phyloP scores from a whole-genome alignment of 2,329 filamentous ascomycete genomes.

The Phialocephala subalpina region DNA sequence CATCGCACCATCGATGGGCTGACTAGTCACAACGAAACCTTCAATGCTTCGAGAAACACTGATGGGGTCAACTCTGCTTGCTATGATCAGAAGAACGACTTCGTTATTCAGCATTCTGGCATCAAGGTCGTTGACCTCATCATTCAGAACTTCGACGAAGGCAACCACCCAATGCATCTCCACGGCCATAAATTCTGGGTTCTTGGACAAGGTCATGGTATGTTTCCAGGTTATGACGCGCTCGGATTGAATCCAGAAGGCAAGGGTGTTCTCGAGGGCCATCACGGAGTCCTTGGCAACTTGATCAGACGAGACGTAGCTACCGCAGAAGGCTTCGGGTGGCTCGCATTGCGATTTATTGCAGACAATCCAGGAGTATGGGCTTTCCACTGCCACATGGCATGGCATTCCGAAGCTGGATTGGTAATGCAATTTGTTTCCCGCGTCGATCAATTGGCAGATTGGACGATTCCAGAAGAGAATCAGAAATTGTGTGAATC shows the following conservation, averaged over 20 bases:
- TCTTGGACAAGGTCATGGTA: constrained; percentile 67
- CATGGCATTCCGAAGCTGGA: constrained; percentile 65
- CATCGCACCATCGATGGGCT: constrained; percentile 58
- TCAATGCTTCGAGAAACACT: constrained; percentile 50
- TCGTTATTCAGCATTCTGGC: constrained; percentile 70
- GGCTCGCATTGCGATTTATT: constrained; percentile 61
- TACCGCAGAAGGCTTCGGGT: constrained; percentile 61
- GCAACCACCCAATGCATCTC: constrained; percentile 77
- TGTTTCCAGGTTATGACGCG: constrained; percentile 53
- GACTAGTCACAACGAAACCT: constrained; percentile 52
- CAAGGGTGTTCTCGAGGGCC: constrained; percentile 44
- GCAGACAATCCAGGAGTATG: constrained; percentile 66
- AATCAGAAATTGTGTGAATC: constrained; percentile 55
- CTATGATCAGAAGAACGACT: constrained; percentile 51
- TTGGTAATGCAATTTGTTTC: constrained; percentile 67
- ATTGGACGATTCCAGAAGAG: constrained; percentile 53
- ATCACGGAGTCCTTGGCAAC: constrained; percentile 45
- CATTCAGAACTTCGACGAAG: constrained; percentile 77
- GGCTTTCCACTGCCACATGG: constrained; percentile 66
- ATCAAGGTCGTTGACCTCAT: constrained; percentile 74
- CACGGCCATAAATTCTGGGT: constrained; percentile 81
- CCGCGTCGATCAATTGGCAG: constrained; percentile 53
- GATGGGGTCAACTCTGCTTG: constrained; percentile 61
- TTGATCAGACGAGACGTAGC: constrained; percentile 60
- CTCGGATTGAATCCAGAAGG: constrained; percentile 48